phyloP scores from a whole-genome alignment of 805 yeast species.

The Metschnikowia orientalis region DNA sequence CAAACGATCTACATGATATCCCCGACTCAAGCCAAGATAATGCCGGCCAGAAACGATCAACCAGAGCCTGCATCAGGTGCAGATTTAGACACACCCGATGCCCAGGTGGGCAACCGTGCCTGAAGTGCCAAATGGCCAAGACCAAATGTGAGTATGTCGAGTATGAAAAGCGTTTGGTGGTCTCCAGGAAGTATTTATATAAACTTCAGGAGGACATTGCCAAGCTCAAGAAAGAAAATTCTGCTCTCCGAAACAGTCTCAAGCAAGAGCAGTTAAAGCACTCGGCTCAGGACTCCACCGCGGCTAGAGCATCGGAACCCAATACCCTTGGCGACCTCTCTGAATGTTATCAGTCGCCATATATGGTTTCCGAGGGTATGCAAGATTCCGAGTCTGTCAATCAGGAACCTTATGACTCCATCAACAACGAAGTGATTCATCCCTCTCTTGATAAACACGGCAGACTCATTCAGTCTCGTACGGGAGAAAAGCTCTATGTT shows the following conservation, averaged over 20 bases:
- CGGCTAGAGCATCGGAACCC: conserved; percentile 1
- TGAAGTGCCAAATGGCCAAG: conserved; percentile 52
- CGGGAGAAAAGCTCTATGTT: conserved; percentile 71
- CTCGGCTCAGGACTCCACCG: conserved; percentile 1
- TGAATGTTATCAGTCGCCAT: conserved; percentile 6
- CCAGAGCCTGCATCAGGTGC: conserved; percentile 59
- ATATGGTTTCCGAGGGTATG: conserved; percentile 4
- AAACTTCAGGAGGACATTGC: conserved; percentile 66
- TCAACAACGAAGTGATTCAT: conserved; percentile 50
- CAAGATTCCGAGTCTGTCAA: conserved; percentile 6
- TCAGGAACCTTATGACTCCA: conserved; percentile 1
- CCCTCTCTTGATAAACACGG: conserved; percentile 72
- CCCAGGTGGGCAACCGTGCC: conserved; percentile 74
- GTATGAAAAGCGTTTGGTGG: conserved; percentile 68
- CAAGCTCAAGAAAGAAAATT: conserved; percentile 61
- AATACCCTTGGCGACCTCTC: not conserved
- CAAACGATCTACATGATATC: conserved; percentile 4
- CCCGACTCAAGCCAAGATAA: conserved; percentile 4
- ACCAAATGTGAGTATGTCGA: conserved; percentile 66
- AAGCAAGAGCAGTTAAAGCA: conserved; percentile 26
- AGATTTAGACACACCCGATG: conserved; percentile 70
- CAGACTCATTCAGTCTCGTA: conserved; percentile 64
- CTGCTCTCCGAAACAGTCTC: conserved; percentile 44
- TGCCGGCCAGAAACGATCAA: conserved; percentile 26
- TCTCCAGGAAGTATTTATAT: conserved; percentile 64